These are phyloP conservation scores for Cichorium intybus DNA, from an alignment of 140 eudicot species.

Conservation along the genomic window DNA sequence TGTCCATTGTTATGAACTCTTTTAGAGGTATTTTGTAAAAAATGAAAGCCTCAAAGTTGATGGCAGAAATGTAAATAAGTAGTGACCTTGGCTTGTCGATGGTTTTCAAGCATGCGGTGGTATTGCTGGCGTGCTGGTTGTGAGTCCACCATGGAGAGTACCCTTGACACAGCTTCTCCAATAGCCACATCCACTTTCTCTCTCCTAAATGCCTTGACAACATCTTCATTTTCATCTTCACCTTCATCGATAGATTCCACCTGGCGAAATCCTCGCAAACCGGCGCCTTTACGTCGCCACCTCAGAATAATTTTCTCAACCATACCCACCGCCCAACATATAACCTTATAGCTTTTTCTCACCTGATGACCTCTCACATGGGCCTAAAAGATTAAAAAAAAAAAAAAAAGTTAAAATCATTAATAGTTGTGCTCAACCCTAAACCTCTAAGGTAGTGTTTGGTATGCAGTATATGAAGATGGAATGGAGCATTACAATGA, in stretches of 20 bases:
- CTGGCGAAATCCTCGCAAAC: conserved; percentile 65
- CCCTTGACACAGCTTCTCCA: conserved; percentile 84
- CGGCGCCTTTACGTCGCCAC: conserved; percentile 89
- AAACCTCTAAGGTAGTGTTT: too few relatives aligned
- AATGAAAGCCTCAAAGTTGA: not conserved
- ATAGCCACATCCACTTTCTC: conserved; percentile 71
- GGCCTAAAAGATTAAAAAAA: conserved; percentile 53
- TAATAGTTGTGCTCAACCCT: not conserved
- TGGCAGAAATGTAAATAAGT: not conserved
- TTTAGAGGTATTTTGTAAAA: not conserved
- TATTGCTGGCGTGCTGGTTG: conserved; percentile 80
- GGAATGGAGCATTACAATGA: too few relatives aligned
- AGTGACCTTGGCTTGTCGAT: conserved; percentile 74
- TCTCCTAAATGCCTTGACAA: conserved; percentile 58
- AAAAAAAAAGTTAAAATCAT: too few relatives aligned
- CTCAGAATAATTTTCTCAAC: conserved; percentile 77
- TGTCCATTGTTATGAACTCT: not conserved
- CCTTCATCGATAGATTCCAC: conserved; percentile 46
- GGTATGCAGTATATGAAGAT: too few relatives aligned
- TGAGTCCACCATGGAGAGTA: conserved; percentile 76
- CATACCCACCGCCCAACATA: conserved; percentile 86
- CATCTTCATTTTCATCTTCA: conserved; percentile 52
- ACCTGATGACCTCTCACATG: conserved; percentile 95
- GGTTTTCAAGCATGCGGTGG: conserved; percentile 68
- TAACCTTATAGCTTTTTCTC: conserved; percentile 62